Base-by-base conservation (phyloP, 2,329 filamentous ascomycete genomes). In the Claviceps capensis region DNA sequence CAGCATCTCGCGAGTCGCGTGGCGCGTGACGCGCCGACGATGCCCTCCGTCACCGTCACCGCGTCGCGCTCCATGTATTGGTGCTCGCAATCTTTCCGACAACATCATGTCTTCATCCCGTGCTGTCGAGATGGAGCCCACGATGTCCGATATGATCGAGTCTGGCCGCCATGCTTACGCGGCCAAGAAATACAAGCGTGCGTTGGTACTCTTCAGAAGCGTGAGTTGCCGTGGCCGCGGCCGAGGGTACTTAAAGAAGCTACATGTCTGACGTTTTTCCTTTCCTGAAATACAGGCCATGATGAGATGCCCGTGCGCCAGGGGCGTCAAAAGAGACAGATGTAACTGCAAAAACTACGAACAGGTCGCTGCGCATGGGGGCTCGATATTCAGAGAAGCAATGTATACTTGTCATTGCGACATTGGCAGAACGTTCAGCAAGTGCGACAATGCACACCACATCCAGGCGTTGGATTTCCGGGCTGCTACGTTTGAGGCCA, bases 171-270 rank as follows among this genome's bases (percentile, higher is more conserved):
- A 58, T 22, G 57, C 62, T 44, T 70, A 70, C 54, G 61, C 55
- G 2, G 60, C 57, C 9, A 63, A 64, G 49, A 63, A 61, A 38
- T 69, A 65, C 57, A 67, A 62, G 48, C 57, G 58, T 19, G 68
- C 68, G 2, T 59, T 70, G 9, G 63, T 64, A 54, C 60, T 64
- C 34, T 70, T 70, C 54, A 70, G 67, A 11, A 59, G 60, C 47
- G 66, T 68, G 58, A 44, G 60, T 44, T 34, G 26, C 47, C 5
- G 22, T 13, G 22, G 11, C 37, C 19, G 38, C 49, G 26, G 49
- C 52, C 19, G 42, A 26, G 30, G 30, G 30, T 34, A 9, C 8
- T 34, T 9, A 34, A 34, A 34, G 30, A 34, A 34, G 30, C 30
- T 9, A 34, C 8, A 34, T 11, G 9, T 34, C 30, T 34, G 30